Base-by-base conservation (phyloP, 805 yeast genomes). In the Teunomyces pallodes region DNA sequence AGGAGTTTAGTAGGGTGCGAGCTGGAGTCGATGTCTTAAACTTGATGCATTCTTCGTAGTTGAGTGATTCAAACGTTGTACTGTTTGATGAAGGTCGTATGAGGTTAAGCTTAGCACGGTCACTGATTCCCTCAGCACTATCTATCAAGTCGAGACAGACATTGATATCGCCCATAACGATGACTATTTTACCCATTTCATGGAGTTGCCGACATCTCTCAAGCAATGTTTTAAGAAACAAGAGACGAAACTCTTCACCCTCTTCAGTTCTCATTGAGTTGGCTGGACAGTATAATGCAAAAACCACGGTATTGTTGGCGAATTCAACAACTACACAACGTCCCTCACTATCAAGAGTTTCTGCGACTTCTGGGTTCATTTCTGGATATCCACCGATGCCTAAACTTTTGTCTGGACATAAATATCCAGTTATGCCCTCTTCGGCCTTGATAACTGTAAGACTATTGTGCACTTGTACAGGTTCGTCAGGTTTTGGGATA, bases 91-190 rank as follows among this genome's bases (percentile, higher is more conserved):
- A 38, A 13, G 30, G 41, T 9, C 41, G 30, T 0, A 83, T 51
- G 1, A 54, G 41, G 3, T 69, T 67, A 1, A 71, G 69, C 45
- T 72, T 73, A 41, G 67, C 56, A 6, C 78, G 67, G 20, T 74
- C 76, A 36, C 72, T 75, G 7, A 86, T 74, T 0, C 74, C 72
- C 49, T 87, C 95, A 1, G 95, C 97, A 49, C 84, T 82, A 60
- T 92, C 99, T 5, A 87, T 83, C 41, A 87, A 66, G 64, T 90
- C 94, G 12, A 89, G 72, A 4, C 90, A 75, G 2, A 92, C 85
- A 60, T 92, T 92, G 12, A 92, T 76, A 62, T 92, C 99, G 2
- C 99, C 99, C 82, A 92, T 75, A 0, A 94, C 67, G 0, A 92
- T 70, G 4, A 92, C 90, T 10, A 80, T 66, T 55, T 91, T 86